Evolutionary conservation across 371 early-diverging fungal genomes (phyloP).

Genomic region (Mortierella sp.): DNA sequence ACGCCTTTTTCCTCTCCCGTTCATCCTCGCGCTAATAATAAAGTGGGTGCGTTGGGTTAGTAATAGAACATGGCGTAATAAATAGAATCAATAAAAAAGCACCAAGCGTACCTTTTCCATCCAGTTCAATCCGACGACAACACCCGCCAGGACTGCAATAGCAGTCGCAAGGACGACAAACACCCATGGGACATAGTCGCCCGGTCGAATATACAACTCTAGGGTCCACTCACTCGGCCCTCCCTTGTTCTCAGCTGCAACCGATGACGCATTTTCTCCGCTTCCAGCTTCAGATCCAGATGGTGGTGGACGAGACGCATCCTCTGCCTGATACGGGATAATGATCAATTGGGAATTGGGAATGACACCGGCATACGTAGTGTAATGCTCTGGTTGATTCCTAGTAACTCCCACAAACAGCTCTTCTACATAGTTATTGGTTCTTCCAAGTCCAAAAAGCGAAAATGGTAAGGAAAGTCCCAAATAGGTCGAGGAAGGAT

Average conservation of each 20-base stretch:
- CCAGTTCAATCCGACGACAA: conserved; percentile 78
- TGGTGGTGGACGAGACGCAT: conserved; percentile 61
- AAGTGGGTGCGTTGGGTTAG: not conserved
- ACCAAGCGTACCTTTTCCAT: conserved; percentile 75
- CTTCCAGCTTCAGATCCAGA: conserved; percentile 6
- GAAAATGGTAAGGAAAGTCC: conserved; percentile 86
- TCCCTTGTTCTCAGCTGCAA: conserved; percentile 19
- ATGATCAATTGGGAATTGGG: conserved; percentile 94
- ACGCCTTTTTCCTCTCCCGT: conserved; percentile 74
- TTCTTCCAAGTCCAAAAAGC: conserved; percentile 91
- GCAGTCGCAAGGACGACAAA: conserved; percentile 76
- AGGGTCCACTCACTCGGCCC: conserved; percentile 79
- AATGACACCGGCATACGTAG: conserved; percentile 80
- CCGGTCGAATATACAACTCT: conserved; percentile 89
- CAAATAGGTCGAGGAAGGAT: conserved; percentile 83
- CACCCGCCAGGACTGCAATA: conserved; percentile 72
- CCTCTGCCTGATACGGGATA: conserved; percentile 81
- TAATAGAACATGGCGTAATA: not conserved
- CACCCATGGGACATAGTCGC: conserved; percentile 83
- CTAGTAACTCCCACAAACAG: conserved; percentile 88
- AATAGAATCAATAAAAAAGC: not conserved
- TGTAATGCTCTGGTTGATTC: conserved; percentile 67
- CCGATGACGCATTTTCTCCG: not conserved
- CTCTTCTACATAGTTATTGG: conserved; percentile 95
- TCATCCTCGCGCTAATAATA: conserved; percentile 78